Percentiles rank a stretch among this genome's conserved stretches.
Conservation (phyloP, 768 basidiomycete species). For the Mycena vulgaris region DNA sequence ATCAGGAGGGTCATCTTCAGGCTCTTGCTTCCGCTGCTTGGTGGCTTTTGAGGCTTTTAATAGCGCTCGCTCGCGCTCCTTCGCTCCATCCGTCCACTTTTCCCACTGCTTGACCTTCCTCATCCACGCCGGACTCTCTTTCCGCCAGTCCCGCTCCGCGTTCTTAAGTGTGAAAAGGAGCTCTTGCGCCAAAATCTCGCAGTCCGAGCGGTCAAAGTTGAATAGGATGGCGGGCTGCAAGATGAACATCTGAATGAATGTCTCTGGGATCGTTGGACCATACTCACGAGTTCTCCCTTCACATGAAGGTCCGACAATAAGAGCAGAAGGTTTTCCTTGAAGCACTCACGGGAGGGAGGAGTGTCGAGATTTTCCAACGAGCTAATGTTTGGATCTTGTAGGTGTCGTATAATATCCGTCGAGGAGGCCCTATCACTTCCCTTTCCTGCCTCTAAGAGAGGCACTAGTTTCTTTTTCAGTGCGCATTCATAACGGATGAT, state of each 20-base stretch:
- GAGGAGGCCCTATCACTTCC: conserved; percentile 52
- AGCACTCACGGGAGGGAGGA: conserved; percentile 48
- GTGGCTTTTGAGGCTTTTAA: conserved; percentile 55
- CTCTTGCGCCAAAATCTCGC: conserved; percentile 66
- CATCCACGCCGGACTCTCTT: conserved; percentile 62
- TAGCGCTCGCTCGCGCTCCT: conserved; percentile 63
- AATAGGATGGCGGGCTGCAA: conserved; percentile 77
- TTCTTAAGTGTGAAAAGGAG: conserved; percentile 54
- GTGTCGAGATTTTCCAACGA: conserved; percentile 44
- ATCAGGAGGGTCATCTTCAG: conserved; percentile 39
- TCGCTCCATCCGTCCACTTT: conserved; percentile 61
- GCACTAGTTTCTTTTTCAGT: conserved; percentile 62
- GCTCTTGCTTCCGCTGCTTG: conserved; percentile 60
- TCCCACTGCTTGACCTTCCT: conserved; percentile 67
- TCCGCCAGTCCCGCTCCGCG: conserved; percentile 68
- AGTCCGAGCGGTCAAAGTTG: conserved; percentile 72
- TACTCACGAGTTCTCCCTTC: conserved; percentile 67
- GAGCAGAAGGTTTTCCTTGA: conserved; percentile 62
- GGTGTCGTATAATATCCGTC: conserved; percentile 52
- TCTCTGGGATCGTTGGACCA: background rate
- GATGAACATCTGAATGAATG: background rate
- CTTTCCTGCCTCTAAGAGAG: conserved; percentile 56
- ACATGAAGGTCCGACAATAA: conserved; percentile 73
- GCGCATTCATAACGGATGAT: conserved; percentile 70
- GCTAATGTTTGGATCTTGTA: conserved; percentile 55